Conservation (phyloP, 202 grass and related monocot species). For the Panicum virgatum region DNA sequence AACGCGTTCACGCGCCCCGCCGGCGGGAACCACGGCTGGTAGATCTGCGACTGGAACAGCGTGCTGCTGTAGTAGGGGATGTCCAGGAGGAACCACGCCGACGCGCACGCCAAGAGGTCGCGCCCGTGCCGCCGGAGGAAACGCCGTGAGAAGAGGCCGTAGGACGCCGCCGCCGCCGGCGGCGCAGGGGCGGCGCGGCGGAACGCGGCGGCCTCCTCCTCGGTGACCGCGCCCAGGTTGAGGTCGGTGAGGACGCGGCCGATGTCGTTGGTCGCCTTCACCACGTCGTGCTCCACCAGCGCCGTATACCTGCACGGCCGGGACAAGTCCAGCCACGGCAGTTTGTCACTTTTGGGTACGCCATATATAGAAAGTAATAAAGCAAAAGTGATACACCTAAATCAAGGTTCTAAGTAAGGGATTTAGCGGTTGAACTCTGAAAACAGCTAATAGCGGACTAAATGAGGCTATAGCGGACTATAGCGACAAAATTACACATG, state of each 20-base stretch:
- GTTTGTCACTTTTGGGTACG: not conserved
- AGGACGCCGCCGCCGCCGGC: not conserved
- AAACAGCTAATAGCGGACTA: no score
- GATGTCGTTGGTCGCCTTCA: slow-evolving; percentile 49
- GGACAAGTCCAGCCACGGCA: not conserved
- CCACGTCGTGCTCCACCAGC: slow-evolving; percentile 47
- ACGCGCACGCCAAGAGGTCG: slow-evolving; percentile 55
- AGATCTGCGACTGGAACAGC: slow-evolving; percentile 49
- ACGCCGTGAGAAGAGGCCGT: slow-evolving; percentile 52
- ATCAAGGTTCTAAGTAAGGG: no score
- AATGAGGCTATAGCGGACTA: no score
- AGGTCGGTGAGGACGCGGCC: slow-evolving; percentile 39
- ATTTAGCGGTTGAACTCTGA: no score
- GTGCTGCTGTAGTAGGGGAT: slow-evolving; percentile 65
- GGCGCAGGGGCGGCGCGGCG: not conserved
- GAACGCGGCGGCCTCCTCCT: slow-evolving; percentile 19
- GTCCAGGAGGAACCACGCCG: slow-evolving; percentile 50
- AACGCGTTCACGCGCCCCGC: slow-evolving; percentile 59
- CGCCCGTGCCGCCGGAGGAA: slow-evolving; percentile 58
- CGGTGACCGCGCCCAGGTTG: slow-evolving; percentile 8
- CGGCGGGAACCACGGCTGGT: slow-evolving; percentile 56
- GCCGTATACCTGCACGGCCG: slow-evolving; percentile 49
- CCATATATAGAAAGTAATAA: not conserved
- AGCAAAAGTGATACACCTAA: not conserved
- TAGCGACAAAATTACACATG: no score